Percentiles rank a stretch among this genome's conserved stretches.
Evolutionary conservation across 345 rosid genomes (phyloP).

Genomic region (Aquilaria malaccensis): DNA sequence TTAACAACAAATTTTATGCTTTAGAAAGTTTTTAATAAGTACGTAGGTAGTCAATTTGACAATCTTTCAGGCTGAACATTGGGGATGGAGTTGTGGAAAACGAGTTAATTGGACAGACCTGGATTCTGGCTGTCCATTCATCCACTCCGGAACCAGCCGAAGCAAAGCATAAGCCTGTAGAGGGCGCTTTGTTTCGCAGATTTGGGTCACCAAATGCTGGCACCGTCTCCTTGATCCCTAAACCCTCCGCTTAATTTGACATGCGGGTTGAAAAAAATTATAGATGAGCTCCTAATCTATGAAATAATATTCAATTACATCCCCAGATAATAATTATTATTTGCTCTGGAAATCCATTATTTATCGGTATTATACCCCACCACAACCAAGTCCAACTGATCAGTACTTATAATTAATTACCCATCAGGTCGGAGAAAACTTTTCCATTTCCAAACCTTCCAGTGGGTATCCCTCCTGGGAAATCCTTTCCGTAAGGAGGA

Average conservation of each 20-base stretch:
- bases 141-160: slow-evolving; percentile 37
- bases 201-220: slow-evolving; percentile 29
- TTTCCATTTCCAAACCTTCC: slow-evolving; percentile 37
- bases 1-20: background rate
- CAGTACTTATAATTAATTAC: background rate
- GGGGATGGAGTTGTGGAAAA: background rate
- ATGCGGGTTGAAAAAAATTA: background rate
- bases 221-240: slow-evolving; percentile 20
- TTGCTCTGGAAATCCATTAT: too few relatives aligned
- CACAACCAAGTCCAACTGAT: too few relatives aligned
- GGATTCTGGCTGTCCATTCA: slow-evolving; percentile 8
- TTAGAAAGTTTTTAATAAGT: background rate
- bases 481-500: slow-evolving; percentile 39
- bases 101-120: slow-evolving; percentile 3
- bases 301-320: too few relatives aligned
- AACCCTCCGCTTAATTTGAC: slow-evolving; percentile 16
- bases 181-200: slow-evolving; percentile 17
- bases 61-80: too few relatives aligned
- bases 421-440: slow-evolving; percentile 31
- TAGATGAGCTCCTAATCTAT: too few relatives aligned
- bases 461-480: slow-evolving; percentile 22
- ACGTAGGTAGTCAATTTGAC: too few relatives aligned
- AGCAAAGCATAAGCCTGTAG: slow-evolving; percentile 32
- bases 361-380: too few relatives aligned
- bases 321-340: too few relatives aligned